Base-by-base conservation (phyloP, 495 filamentous ascomycete genomes). In the Cercophora scortea region DNA sequence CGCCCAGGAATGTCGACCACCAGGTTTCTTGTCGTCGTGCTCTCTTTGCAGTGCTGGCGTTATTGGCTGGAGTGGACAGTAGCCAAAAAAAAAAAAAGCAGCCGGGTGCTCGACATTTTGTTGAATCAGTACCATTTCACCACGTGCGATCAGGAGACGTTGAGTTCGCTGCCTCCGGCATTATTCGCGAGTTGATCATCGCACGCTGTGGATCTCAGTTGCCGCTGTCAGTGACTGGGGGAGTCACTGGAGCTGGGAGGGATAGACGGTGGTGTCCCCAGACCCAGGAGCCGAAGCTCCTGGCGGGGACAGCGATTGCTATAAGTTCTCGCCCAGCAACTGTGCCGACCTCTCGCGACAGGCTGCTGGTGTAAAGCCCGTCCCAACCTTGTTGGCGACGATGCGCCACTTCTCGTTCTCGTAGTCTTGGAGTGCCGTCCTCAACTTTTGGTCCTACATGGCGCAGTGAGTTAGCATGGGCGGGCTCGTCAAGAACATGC, bases 341-440 rank as follows among this genome's bases (percentile, higher is more conserved):
- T 89, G 79, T 49, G 69, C 66, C 42, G 88, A 88, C 63, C 88
- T 86, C 61, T 91, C 87, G 61, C 83, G 84, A 73, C 90, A 96
- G 15, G 89, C 89, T 36, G 80, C 80, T 10, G 90, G 85, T 9
- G 88, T 90, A 61, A 92, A 90, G 12, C 90, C 88, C 51, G 79
- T 83, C 35, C 90, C 90, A 58, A 96, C 83, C 68, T 94, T 95
- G 59, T 82, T 84, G 59, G 90, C 82, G 46, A 96, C 82, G 61
- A 90, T 84, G 47, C 87, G 81, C 90, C 90, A 96, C 56, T 87
- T 85, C 62, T 95, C 89, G 65, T 87, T 83, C 61, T 95, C 88
- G 70, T 95, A 95, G 59, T 93, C 88, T 61, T 87, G 79, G 56
- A 94, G 79, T 15, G 90, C 90, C 43, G 77, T 82, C 41, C 81